These are phyloP conservation scores for Carallia pectinifolia DNA, from an alignment of 345 rosid species.

Conservation along the genomic window DNA sequence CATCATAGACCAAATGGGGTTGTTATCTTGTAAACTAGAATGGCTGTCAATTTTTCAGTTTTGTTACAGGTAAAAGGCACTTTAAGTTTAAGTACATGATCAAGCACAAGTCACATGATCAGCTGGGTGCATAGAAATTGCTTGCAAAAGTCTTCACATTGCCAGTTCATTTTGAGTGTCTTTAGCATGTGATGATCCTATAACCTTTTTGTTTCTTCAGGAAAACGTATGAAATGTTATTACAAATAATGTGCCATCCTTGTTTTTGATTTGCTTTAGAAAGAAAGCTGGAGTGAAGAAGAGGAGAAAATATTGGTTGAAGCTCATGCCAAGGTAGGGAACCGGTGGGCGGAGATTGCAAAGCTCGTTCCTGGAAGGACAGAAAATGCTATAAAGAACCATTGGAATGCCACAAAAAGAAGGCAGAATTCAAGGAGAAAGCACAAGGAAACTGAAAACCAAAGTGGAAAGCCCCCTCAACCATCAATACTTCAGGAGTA, in stretches of 20 bases:
- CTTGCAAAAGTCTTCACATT: no score
- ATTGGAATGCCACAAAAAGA: slow-evolving; percentile 92
- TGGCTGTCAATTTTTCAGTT: no score
- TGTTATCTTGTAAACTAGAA: no score
- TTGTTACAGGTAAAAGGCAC: no score
- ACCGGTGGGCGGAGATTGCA: slow-evolving; percentile 96
- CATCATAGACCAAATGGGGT: no score
- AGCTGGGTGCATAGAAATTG: no score
- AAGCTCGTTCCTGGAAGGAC: slow-evolving; percentile 79
- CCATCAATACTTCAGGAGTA: slow-evolving; percentile 81
- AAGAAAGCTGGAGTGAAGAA: slow-evolving; percentile 90
- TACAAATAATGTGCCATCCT: background rate
- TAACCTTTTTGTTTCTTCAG: background rate
- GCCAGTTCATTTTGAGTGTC: slow-evolving; percentile 34
- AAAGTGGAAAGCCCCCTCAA: slow-evolving; percentile 33
- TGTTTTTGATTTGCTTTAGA: slow-evolving; percentile 40
- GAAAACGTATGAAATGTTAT: background rate
- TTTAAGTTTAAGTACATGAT: no score
- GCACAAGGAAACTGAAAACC: slow-evolving; percentile 37
- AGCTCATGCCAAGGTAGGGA: slow-evolving; percentile 75
- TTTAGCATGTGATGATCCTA: slow-evolving; percentile 17
- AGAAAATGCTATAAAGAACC: slow-evolving; percentile 88
- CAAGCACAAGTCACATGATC: no score
- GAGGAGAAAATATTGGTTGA: slow-evolving; percentile 72
- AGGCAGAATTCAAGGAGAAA: slow-evolving; percentile 72